These are phyloP conservation scores for Leccinum uliginosum DNA, from an alignment of 768 basidiomycete genomes.

Conservation along the genomic window DNA sequence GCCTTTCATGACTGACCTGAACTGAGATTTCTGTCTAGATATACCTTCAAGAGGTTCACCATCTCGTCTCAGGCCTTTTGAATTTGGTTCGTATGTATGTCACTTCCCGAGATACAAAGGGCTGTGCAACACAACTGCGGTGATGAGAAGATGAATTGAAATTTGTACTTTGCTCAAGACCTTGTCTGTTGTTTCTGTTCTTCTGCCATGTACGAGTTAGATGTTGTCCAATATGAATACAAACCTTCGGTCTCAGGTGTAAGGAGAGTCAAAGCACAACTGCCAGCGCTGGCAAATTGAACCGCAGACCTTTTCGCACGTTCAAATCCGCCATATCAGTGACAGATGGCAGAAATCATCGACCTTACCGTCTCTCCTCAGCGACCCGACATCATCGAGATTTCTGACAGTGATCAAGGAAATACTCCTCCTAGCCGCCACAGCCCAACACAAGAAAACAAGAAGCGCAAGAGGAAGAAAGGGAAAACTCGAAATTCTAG, in stretches of 20 bases:
- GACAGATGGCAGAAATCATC: constrained; percentile 30
- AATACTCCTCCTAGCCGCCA: neutral
- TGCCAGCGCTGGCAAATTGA: neutral
- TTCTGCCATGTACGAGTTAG: neutral
- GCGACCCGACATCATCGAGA: constrained; percentile 27
- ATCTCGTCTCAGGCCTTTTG: constrained; percentile 56
- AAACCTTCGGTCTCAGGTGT: neutral
- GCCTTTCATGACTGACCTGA: neutral
- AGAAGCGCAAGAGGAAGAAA: constrained; percentile 28
- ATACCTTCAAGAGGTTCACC: constrained; percentile 76
- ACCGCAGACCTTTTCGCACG: neutral
- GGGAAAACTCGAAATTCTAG: constrained; percentile 18
- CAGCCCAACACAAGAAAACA: constrained; percentile 13
- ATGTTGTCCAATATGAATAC: neutral
- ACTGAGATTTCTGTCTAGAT: constrained; percentile 38
- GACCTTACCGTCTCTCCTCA: constrained; percentile 31
- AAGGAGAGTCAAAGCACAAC: neutral
- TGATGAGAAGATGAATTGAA: neutral
- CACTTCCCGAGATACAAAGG: neutral
- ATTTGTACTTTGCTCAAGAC: constrained; percentile 6
- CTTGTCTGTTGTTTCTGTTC: neutral
- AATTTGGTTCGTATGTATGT: constrained; percentile 11
- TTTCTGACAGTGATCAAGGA: constrained; percentile 24
- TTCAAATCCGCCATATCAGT: neutral
- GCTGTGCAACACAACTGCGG: neutral